Base-by-base conservation (phyloP, 2,329 filamentous ascomycete species). In the Cercospora sp. region DNA sequence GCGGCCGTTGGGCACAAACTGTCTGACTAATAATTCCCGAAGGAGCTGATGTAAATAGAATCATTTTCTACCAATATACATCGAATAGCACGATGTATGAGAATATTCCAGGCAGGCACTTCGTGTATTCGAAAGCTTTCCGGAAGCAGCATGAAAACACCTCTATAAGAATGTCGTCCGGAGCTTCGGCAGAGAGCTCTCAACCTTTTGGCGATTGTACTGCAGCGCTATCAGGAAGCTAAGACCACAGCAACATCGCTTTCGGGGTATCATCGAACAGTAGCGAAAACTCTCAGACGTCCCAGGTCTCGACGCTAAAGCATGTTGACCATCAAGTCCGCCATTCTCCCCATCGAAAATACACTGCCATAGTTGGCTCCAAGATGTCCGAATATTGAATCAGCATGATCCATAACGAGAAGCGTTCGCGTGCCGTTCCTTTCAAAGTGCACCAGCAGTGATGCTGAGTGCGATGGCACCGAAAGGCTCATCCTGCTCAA, bases 401-500 rank as follows among this genome's bases (percentile, higher is more conserved):
- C 45, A 23, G 45, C 45, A 48, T 20, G 42, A 51, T 12, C 45
- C 18, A 1, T 51, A 23, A 23, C 2, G 20, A 53, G 10, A 26
- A 53, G 20, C 9, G 2, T 28, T 26, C 20, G 20, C 20, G 7
- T 23, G 3, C 10, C 20, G 3, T 28, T 10, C 20, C 20, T 7
- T 16, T 59, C 55, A 59, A 12, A 59, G 30, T 23, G 23, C 33
- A 59, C 53, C 40, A 57, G 42, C 64, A 26, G 18, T 30, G 30
- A 61, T 33, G 42, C 55, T 51, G 28, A 79, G 45, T 8, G 51
- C 66, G 53, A 79, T 79, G 8, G 73, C 45, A 12, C 78, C 79
- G 64, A 82, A 84, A 0, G 75, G 73, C 40, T 80, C 77, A 3
- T 78, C 79, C 79, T 97, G 93, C 69, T 85, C 79, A 55, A 82